These are phyloP conservation scores for Candida sanyaensis DNA, from an alignment of 1,139 yeast genomes.

Conservation along the genomic window DNA sequence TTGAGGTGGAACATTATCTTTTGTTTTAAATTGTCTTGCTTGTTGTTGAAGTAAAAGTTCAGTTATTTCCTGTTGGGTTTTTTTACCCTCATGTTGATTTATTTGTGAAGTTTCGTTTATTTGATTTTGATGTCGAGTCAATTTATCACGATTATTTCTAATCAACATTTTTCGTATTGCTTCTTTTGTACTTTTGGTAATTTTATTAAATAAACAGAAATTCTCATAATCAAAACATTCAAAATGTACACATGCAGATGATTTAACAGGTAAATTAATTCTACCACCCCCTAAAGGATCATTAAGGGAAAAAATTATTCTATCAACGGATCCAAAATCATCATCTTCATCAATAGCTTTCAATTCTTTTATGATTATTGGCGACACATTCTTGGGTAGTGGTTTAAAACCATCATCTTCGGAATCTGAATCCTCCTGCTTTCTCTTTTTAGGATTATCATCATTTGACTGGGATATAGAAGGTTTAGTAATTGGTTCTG, in stretches of 20 bases:
- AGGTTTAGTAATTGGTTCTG: not conserved
- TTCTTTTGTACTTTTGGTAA: constrained; percentile 31
- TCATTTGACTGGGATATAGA: no score
- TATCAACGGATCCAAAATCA: constrained; percentile 26
- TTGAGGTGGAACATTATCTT: not conserved
- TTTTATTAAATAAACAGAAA: constrained; percentile 41
- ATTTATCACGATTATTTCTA: constrained; percentile 24
- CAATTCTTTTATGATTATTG: constrained; percentile 24
- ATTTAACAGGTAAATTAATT: constrained; percentile 43
- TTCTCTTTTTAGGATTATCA: not conserved
- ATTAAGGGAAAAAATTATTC: constrained; percentile 28
- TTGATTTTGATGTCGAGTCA: constrained; percentile 20
- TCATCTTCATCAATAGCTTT: constrained; percentile 18
- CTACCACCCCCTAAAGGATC: constrained; percentile 40
- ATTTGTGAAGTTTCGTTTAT: not conserved
- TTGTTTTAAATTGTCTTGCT: no score
- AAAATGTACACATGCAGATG: constrained; percentile 39
- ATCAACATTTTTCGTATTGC: constrained; percentile 31
- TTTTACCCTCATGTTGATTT: not conserved
- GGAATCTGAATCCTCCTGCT: not conserved
- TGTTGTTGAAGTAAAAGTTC: no score
- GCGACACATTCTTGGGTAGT: constrained; percentile 28
- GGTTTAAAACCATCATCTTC: constrained; percentile 19
- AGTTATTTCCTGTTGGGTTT: not conserved
- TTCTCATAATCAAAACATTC: constrained; percentile 50